These are phyloP conservation scores for Leccinum boreale DNA, from an alignment of 768 basidiomycete genomes.

Conservation along the genomic window DNA sequence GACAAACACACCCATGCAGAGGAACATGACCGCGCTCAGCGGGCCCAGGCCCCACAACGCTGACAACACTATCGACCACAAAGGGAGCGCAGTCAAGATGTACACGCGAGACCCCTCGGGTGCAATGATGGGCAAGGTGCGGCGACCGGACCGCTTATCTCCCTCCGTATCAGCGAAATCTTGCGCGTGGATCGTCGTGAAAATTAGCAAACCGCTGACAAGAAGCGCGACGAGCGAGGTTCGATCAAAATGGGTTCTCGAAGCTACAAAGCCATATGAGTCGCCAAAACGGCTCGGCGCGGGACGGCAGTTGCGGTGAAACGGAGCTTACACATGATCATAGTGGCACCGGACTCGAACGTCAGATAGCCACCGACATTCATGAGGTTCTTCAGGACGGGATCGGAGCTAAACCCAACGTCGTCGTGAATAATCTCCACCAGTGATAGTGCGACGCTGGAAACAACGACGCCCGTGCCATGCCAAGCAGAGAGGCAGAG, in stretches of 20 bases:
- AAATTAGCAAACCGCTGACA: constrained; percentile 29
- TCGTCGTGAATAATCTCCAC: constrained; percentile 32
- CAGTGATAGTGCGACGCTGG: constrained; percentile 23
- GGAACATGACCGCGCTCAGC: constrained; percentile 4
- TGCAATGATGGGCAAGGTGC: constrained; percentile 28
- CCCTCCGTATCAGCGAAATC: constrained; percentile 34
- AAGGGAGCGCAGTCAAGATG: constrained; percentile 10
- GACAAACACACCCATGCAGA: constrained; percentile 13
- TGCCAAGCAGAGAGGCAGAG: constrained; percentile 20
- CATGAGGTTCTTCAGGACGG: constrained; percentile 30
- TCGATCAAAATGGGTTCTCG: constrained; percentile 6
- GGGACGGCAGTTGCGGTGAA: not conserved
- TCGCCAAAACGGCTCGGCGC: not conserved
- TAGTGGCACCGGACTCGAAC: constrained; percentile 35
- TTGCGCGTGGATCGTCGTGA: constrained; percentile 37
- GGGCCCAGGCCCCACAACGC: constrained; percentile 9
- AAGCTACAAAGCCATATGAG: not conserved
- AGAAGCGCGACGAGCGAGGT: constrained; percentile 18
- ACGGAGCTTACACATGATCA: constrained; percentile 21
- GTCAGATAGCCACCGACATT: constrained; percentile 32
- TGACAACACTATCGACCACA: constrained; percentile 8
- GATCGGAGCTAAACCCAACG: constrained; percentile 20
- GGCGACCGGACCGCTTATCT: constrained; percentile 28
- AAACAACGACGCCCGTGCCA: constrained; percentile 15
- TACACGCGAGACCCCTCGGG: constrained; percentile 14